These are phyloP conservation scores for Theileria sp. DNA, from an alignment of 169 alveolate genomes.

Conservation along the genomic window DNA sequence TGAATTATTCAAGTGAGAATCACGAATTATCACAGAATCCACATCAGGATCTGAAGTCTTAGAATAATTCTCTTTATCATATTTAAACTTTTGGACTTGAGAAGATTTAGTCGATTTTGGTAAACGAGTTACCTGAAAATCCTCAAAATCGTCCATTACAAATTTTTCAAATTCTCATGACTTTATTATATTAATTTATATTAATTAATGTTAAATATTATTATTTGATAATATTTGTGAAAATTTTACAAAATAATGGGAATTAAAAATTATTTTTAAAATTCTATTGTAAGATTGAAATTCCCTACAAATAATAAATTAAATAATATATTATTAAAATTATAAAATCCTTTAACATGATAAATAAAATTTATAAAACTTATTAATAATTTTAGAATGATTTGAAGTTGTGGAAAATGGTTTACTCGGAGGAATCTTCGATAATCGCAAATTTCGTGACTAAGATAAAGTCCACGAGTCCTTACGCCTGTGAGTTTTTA, in stretches of 20 bases:
- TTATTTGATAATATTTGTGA: no score
- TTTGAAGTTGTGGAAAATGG: not conserved
- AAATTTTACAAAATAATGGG: not conserved
- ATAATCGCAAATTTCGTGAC: constrained; percentile 50
- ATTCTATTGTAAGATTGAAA: not conserved
- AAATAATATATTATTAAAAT: no score
- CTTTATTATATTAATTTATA: not conserved
- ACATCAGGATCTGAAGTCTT: not conserved
- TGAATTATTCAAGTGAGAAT: constrained; percentile 26
- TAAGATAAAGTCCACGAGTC: constrained; percentile 25
- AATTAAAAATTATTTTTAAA: no score
- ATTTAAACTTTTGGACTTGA: constrained; percentile 12
- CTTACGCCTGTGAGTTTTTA: constrained; percentile 45
- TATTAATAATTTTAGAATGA: constrained; percentile 3
- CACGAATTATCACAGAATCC: not conserved
- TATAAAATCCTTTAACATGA: not conserved
- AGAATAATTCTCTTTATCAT: constrained; percentile 5
- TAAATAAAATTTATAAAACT: not conserved
- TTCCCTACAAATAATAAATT: not conserved
- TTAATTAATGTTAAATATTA: not conserved
- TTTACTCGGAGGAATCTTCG: constrained; percentile 16
- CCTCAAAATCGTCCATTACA: constrained; percentile 58
- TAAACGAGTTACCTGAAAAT: constrained; percentile 62
- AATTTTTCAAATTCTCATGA: not conserved
- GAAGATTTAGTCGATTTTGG: constrained; percentile 54